phyloP scores from a whole-genome alignment of 2,329 filamentous ascomycete genomes.

The Sphaerulina vaccinii region DNA sequence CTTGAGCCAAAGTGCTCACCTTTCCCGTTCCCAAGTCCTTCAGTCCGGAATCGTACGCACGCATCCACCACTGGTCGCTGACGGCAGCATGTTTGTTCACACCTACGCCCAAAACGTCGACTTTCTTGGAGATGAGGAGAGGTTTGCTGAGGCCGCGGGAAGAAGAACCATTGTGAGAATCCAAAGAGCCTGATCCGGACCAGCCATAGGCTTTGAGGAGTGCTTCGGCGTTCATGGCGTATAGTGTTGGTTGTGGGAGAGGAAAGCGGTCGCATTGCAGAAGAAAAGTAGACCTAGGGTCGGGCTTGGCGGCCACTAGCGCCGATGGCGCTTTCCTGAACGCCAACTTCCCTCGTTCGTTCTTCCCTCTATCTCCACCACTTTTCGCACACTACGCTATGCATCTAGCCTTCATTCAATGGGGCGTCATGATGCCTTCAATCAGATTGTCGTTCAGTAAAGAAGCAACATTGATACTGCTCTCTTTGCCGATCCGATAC shows the following conservation, averaged over 20 bases:
- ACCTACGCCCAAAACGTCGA: slow-evolving; percentile 77
- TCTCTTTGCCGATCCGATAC: too few species aligned
- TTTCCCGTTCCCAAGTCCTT: slow-evolving; percentile 67
- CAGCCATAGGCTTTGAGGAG: slow-evolving; percentile 85
- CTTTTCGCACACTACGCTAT: too few species aligned
- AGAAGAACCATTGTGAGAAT: slow-evolving; percentile 56
- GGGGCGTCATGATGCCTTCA: too few species aligned
- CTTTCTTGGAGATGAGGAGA: slow-evolving; percentile 77
- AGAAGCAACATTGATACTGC: too few species aligned
- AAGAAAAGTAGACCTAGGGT: not conserved
- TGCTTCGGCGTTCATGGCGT: slow-evolving; percentile 75
- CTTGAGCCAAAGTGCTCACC: slow-evolving; percentile 54
- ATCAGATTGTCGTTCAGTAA: too few species aligned
- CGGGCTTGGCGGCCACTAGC: too few species aligned
- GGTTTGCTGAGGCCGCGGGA: slow-evolving; percentile 77
- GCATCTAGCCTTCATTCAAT: too few species aligned
- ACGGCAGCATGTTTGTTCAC: slow-evolving; percentile 64
- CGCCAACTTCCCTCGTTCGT: too few species aligned
- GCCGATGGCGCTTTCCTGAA: too few species aligned
- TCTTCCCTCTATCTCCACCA: too few species aligned
- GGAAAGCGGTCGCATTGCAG: not conserved
- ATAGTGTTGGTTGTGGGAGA: not conserved
- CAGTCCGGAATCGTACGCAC: slow-evolving; percentile 87
- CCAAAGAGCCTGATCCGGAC: slow-evolving; percentile 83
- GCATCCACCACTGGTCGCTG: slow-evolving; percentile 93